phyloP scores from a whole-genome alignment of 2,329 filamentous ascomycete species.

The Xylaria multiplex region DNA sequence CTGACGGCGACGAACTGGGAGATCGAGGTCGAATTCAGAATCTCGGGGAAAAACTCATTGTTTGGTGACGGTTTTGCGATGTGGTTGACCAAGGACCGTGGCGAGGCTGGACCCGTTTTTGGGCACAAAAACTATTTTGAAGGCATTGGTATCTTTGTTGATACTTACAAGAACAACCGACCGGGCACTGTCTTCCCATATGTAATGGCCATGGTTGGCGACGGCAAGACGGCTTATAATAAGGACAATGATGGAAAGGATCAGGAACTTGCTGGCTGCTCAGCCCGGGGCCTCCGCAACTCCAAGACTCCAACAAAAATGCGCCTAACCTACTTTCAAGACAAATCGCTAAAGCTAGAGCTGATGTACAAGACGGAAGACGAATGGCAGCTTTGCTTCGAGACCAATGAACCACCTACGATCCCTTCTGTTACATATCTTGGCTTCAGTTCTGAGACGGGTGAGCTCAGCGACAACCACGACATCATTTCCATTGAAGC shows the following conservation, averaged over 20 bases:
- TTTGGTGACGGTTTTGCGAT: conserved; percentile 97
- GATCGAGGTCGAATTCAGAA: conserved; percentile 94
- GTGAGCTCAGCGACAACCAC: conserved; percentile 96
- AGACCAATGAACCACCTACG: conserved; percentile 73
- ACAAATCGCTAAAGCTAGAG: conserved; percentile 89
- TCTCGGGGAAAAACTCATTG: conserved; percentile 86
- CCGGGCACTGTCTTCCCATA: conserved; percentile 96
- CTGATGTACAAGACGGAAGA: conserved; percentile 92
- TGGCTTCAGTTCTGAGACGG: conserved; percentile 87
- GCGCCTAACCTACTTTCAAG: conserved; percentile 94
- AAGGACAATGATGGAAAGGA: conserved; percentile 94
- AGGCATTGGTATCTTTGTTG: conserved; percentile 93
- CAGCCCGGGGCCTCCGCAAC: conserved; percentile 88
- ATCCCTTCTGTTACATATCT: conserved; percentile 82
- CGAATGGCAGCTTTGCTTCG: conserved; percentile 91
- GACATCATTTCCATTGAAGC: conserved; percentile 90
- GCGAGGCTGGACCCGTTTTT: conserved; percentile 82
- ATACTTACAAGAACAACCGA: conserved; percentile 99
- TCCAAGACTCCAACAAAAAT: conserved; percentile 83
- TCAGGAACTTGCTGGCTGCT: conserved; percentile 93
- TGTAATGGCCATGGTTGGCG: conserved; percentile 97
- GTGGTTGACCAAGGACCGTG: conserved; percentile 97
- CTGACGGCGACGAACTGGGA: conserved; percentile 99
- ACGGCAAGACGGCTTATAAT: conserved; percentile 89
- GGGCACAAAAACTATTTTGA: conserved; percentile 90